A percentile compares a stretch with the other conserved stretches of the same genome.
Evolutionary conservation across 441 rosid species (phyloP).

Genomic region (Euphorbia celastroides): DNA sequence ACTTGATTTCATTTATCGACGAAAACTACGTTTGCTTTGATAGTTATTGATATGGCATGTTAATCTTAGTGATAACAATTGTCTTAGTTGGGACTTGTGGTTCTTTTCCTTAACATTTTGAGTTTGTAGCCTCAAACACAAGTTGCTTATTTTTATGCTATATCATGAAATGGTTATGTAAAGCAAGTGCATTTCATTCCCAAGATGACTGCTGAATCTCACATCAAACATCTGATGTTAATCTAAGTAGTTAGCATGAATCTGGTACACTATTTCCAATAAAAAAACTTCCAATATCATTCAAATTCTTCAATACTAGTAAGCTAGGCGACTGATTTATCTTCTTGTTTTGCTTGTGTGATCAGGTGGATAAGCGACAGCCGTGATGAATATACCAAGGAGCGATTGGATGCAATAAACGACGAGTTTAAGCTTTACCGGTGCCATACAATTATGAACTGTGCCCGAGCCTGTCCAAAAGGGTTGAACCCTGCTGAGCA

Average conservation of each 20-base stretch:
- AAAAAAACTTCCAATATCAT: too few relatives aligned
- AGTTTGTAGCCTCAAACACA: too few relatives aligned
- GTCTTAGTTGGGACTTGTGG: background rate
- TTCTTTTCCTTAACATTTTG: background rate
- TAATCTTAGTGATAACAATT: background rate
- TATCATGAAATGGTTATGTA: background rate
- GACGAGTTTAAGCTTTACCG: constrained; percentile 94
- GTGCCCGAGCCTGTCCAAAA: constrained; percentile 96
- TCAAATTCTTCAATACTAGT: too few relatives aligned
- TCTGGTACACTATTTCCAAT: too few relatives aligned
- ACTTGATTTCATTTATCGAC: background rate
- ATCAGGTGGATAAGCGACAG: constrained; percentile 97
- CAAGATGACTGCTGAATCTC: background rate
- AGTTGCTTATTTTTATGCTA: too few relatives aligned
- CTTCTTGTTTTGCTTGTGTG: constrained; percentile 10
- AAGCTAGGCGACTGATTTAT: background rate
- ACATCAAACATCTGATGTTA: background rate
- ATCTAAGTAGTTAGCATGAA: background rate
- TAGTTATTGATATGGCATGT: background rate
- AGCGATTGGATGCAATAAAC: constrained; percentile 72
- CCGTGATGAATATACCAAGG: constrained; percentile 86
- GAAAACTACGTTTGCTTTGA: background rate
- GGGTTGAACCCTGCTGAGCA: constrained; percentile 96
- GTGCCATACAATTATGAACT: constrained; percentile 96
- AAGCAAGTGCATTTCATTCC: background rate